These are phyloP conservation scores for Alisma plantagoaquatica DNA, from an alignment of 106 monocot genomes.

Conservation along the genomic window DNA sequence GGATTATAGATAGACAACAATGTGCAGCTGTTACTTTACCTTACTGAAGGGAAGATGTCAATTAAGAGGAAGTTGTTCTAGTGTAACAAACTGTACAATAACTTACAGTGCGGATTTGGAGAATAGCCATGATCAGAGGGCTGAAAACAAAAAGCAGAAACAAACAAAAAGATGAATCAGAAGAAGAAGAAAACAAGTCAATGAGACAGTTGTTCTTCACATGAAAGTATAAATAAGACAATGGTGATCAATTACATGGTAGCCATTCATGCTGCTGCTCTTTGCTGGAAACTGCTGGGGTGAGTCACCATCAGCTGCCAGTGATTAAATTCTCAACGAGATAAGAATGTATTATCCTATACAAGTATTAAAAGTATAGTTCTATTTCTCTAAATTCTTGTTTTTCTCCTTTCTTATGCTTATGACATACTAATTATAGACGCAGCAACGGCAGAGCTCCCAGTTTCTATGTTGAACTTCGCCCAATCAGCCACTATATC, in stretches of 20 bases:
- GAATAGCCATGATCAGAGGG: slow-evolving; percentile 34
- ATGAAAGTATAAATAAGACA: too few relatives aligned
- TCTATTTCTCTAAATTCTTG: too few relatives aligned
- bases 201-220: background rate
- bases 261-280: slow-evolving; percentile 24
- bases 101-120: slow-evolving; percentile 33
- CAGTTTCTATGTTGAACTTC: slow-evolving; percentile 36
- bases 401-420: too few relatives aligned
- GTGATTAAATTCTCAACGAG: slow-evolving; percentile 2
- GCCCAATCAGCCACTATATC: slow-evolving; percentile 52
- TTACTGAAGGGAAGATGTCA: too few relatives aligned
- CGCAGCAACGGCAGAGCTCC: too few relatives aligned
- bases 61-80: background rate
- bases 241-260: too few relatives aligned
- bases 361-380: too few relatives aligned
- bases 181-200: background rate
- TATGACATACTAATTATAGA: too few relatives aligned
- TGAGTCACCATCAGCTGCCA: slow-evolving; percentile 50
- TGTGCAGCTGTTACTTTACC: too few relatives aligned
- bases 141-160: slow-evolving; percentile 9
- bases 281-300: slow-evolving; percentile 23
- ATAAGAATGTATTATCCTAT: slow-evolving; percentile 1
- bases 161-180: background rate
- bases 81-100: background rate
- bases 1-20: too few relatives aligned